Evolutionary conservation across 169 alveolate genomes (phyloP), one percentile per base, ranked within the genome.

Genomic region (Plasmodium inui): DNA sequence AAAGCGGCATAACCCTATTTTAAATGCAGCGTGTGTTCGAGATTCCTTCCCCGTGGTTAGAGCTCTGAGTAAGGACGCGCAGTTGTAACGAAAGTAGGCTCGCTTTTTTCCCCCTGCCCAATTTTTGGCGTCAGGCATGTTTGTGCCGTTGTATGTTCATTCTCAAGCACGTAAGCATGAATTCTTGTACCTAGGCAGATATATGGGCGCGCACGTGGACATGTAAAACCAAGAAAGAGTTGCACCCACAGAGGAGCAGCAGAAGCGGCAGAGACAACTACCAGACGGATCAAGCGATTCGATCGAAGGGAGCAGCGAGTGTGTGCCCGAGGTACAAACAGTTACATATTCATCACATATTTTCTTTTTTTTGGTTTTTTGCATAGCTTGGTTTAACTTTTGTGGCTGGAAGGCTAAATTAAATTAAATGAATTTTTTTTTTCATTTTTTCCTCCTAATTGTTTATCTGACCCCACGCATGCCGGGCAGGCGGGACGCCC

Each of bases 341-440:
- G 74, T 19, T 61, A 61, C 12, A 19, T 26, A 19, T 61, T 61
- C 26, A 61, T n/a, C 26, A n/a, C 44, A 17, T 61, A 39, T 84
- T 85, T 85, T 85, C 55, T 84, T 84, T 84, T 85, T 85, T 85
- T 85, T 73, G 93, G 79, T 73, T 85, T 67, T 57, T 74, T 85
- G 79, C 93, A 85, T 85, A 85, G 44, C 76, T 39, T 39, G 74
- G 74, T 71, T 50, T 50, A 73, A 50, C 67, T 74, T 44, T n/a
- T 85, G 93, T 73, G 67, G 71, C 84, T 85, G 74, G 57, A 82
- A 30, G 84, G 86, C 83, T 74, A 26, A 57, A 26, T 61, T 61
- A 6, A n/a, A 61, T 61, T 61, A 61, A 14, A 1, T 61, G n/a
- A 17, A 17, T 50, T 6, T 50, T 30, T 82, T 50, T 55, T 22